These are phyloP conservation scores for Epichloe sibirici DNA, from an alignment of 2,329 filamentous ascomycete genomes.

Conservation along the genomic window DNA sequence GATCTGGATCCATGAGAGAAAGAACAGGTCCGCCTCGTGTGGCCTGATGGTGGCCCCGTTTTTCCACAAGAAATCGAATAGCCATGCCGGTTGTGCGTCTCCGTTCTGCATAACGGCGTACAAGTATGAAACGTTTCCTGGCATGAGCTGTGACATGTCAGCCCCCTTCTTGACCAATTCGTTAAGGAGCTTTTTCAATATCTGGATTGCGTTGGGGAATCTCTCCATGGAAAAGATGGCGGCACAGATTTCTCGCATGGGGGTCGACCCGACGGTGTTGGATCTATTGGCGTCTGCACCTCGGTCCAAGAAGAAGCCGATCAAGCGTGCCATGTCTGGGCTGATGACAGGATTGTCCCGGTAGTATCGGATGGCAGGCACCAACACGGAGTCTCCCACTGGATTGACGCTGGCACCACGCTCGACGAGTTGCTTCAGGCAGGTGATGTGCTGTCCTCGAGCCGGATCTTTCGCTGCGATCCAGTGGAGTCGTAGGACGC, in stretches of 20 bases:
- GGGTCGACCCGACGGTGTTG: neutral
- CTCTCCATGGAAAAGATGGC: neutral
- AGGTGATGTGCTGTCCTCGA: neutral
- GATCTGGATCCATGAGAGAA: neutral
- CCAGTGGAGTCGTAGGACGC: neutral
- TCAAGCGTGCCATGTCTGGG: neutral
- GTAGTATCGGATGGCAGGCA: neutral
- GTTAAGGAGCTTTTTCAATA: neutral
- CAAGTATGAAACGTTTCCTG: neutral
- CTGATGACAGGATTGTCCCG: neutral
- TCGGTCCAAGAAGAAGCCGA: neutral
- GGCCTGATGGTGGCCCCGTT: neutral
- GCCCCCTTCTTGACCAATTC: neutral
- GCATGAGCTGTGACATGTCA: neutral
- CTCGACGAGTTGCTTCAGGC: neutral
- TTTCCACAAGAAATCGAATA: neutral
- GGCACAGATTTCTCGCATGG: neutral
- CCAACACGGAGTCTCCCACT: neutral
- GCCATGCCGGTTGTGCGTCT: constrained; percentile 1
- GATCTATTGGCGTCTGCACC: constrained; percentile 1
- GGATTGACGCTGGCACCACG: neutral
- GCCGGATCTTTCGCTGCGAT: too few species aligned
- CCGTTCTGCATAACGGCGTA: neutral
- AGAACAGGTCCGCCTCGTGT: neutral
- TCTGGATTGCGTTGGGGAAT: neutral